phyloP scores from a whole-genome alignment of 2,329 filamentous ascomycete species.

The Phaeosphaeria sp. region DNA sequence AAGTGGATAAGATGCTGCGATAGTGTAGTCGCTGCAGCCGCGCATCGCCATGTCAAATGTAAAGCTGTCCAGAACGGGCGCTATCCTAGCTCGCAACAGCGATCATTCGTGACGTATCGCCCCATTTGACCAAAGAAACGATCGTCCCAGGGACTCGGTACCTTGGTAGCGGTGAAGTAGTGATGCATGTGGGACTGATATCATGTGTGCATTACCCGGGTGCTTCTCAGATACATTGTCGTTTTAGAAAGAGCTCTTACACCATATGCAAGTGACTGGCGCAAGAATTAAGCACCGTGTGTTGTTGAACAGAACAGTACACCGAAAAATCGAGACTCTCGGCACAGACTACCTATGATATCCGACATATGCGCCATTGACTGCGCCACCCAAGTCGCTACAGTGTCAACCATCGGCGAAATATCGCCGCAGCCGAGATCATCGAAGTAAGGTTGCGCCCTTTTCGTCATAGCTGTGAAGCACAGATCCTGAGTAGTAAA shows the following conservation, averaged over 20 bases:
- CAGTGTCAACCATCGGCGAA: background rate
- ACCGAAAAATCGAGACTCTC: background rate
- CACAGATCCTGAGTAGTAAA: slow-evolving; percentile 6
- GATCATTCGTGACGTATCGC: background rate
- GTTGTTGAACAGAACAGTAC: background rate
- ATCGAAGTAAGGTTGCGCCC: background rate
- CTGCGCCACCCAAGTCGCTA: background rate
- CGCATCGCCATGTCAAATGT: background rate
- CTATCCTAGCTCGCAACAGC: background rate
- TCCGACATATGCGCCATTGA: background rate
- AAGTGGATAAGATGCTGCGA: background rate
- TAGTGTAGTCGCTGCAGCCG: background rate
- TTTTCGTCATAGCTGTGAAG: slow-evolving; percentile 6
- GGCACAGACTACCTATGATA: background rate
- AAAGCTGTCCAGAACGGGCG: background rate
- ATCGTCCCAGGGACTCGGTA: background rate
- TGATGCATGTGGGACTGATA: background rate
- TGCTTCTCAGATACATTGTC: background rate
- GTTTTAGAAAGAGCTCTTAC: background rate
- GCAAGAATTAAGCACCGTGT: background rate
- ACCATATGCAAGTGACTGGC: background rate
- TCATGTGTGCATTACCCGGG: background rate
- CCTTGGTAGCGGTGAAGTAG: background rate
- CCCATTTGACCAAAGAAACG: background rate
- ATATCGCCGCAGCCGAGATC: background rate